Evolutionary conservation across 2,329 filamentous ascomycete genomes (phyloP).

Genomic region (Colletotrichum euphorbiae): DNA sequence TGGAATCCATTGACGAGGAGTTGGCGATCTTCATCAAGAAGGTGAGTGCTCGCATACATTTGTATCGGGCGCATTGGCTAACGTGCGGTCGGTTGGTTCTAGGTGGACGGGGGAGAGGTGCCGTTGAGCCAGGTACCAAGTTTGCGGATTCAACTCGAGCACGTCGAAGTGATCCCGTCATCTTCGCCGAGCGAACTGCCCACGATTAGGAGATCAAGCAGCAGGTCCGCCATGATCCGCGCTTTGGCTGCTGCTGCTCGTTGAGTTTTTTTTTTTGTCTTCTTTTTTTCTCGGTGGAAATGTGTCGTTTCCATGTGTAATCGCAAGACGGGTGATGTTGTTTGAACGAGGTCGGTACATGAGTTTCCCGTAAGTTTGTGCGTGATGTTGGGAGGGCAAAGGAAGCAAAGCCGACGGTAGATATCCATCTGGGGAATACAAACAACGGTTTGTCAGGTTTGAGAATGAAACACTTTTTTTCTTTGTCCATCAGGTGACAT

Average conservation of each 20-base stretch:
- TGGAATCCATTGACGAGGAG: conserved; percentile 7
- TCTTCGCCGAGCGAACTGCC: conserved; percentile 46
- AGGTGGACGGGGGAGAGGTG: conserved; percentile 50
- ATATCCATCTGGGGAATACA: conserved; percentile 5
- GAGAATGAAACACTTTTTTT: conserved; percentile 11
- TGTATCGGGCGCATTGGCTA: conserved; percentile 7
- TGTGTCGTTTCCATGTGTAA: neutral
- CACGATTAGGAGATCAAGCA: conserved; percentile 40
- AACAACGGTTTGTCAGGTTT: conserved; percentile 15
- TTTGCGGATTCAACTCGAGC: conserved; percentile 52
- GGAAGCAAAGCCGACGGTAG: conserved; percentile 4
- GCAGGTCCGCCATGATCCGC: conserved; percentile 9
- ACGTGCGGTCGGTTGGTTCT: neutral
- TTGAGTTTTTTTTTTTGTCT: too few species aligned
- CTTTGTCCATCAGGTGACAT: neutral
- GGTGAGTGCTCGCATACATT: conserved; percentile 41
- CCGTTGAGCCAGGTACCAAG: conserved; percentile 47
- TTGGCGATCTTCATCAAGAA: conserved; percentile 51
- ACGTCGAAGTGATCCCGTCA: conserved; percentile 46
- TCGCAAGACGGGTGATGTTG: neutral
- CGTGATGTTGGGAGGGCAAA: neutral
- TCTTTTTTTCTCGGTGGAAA: neutral
- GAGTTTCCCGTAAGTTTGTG: neutral
- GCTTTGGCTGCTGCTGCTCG: neutral
- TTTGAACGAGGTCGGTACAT: neutral